These are phyloP conservation scores for Solanum paucissectum DNA, from an alignment of 257 asterid species.

Conservation along the genomic window DNA sequence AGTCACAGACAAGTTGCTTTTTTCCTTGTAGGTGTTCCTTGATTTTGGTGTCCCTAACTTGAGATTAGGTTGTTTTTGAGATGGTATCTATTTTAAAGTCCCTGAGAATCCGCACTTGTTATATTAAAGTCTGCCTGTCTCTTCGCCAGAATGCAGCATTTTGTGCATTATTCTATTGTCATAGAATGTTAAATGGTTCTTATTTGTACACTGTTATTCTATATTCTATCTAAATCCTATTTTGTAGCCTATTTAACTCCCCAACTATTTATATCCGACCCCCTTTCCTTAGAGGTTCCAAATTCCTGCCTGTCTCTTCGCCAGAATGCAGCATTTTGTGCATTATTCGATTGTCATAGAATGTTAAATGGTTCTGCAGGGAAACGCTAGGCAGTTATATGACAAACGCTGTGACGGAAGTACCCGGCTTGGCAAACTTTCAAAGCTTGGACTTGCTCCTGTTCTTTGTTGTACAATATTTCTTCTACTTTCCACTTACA, in stretches of 20 bases:
- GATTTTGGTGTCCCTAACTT: not conserved
- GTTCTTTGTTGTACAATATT: conserved; percentile 69
- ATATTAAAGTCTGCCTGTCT: not conserved
- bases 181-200: conserved; percentile 8
- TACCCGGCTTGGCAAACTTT: conserved; percentile 58
- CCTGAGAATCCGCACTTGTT: not conserved
- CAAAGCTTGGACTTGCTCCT: conserved; percentile 96
- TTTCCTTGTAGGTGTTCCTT: conserved; percentile 84
- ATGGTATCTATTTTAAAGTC: not conserved
- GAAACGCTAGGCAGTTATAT: conserved; percentile 77
- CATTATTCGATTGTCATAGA: not conserved
- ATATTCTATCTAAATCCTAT: too few species aligned
- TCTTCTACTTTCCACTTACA: conserved; percentile 57
- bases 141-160: not conserved
- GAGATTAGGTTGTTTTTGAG: not conserved
- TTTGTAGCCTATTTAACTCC: too few species aligned
- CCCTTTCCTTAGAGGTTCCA: too few species aligned
- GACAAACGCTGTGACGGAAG: conserved; percentile 73
- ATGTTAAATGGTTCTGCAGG: conserved; percentile 41
- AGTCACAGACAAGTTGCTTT: conserved; percentile 95
- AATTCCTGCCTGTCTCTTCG: not conserved
- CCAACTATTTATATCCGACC: too few species aligned
- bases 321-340: not conserved
- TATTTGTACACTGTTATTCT: too few species aligned
- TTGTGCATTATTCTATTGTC: not conserved